Evolutionary conservation across 805 yeast species (phyloP).

Genomic region (Yarrowia phangngaensis): DNA sequence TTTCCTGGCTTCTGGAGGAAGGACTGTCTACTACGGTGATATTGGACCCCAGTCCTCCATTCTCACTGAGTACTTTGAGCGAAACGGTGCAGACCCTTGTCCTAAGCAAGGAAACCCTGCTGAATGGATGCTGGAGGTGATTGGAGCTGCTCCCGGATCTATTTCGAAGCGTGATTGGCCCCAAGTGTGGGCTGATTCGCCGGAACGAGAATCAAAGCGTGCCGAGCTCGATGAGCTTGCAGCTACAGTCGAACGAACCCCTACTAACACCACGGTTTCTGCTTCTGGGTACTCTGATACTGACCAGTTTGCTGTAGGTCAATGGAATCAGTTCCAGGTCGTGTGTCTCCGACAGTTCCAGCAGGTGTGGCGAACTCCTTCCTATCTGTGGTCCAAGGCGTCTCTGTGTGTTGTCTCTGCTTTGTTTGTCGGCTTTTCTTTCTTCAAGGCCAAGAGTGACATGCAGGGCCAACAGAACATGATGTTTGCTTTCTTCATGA

Average conservation of each 20-base stretch:
- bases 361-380: constrained; percentile 65
- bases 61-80: constrained; percentile 63
- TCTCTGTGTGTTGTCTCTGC: constrained; percentile 51
- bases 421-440: constrained; percentile 64
- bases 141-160: constrained; percentile 41
- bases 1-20: constrained; percentile 66
- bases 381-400: constrained; percentile 55
- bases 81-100: constrained; percentile 58
- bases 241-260: background rate
- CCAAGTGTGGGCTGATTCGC: constrained; percentile 72
- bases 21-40: constrained; percentile 72
- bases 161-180: constrained; percentile 40
- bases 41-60: constrained; percentile 56
- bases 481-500: constrained; percentile 74
- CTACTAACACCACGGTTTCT: constrained; percentile 1
- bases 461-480: constrained; percentile 75
- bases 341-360: constrained; percentile 52
- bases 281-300: constrained; percentile 26
- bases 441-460: constrained; percentile 60
- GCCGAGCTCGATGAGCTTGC: constrained; percentile 18
- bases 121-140: constrained; percentile 79
- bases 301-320: constrained; percentile 47
- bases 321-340: constrained; percentile 42
- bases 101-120: constrained; percentile 74
- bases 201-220: constrained; percentile 13